A percentile compares a stretch with the other conserved stretches of the same genome.
These are phyloP conservation scores for Fermentozyma sake DNA, from an alignment of 1,139 yeast genomes.

Conservation along the genomic window DNA sequence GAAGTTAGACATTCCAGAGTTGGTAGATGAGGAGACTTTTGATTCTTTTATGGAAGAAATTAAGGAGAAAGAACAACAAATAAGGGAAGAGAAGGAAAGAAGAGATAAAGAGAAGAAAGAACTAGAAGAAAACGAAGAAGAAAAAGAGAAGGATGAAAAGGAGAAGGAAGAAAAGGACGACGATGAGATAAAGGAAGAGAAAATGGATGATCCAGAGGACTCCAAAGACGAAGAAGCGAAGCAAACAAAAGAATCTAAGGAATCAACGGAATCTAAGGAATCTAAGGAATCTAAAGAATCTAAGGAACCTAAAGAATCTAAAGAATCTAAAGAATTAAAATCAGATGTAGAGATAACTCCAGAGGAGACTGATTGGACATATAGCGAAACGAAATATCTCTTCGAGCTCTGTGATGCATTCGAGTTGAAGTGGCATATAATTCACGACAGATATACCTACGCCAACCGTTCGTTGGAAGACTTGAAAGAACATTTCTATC, in stretches of 20 bases:
- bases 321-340: constrained; percentile 5
- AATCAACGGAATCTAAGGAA: constrained; percentile 1
- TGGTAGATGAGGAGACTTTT: constrained; percentile 64
- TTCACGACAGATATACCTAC: constrained; percentile 67
- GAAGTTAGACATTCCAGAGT: constrained; percentile 62
- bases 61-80: constrained; percentile 24
- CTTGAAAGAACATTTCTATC: constrained; percentile 75
- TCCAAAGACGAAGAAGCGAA: constrained; percentile 3
- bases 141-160: constrained; percentile 6
- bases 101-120: constrained; percentile 20
- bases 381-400: constrained; percentile 70
- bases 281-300: constrained; percentile 1
- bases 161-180: constrained; percentile 5
- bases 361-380: constrained; percentile 51
- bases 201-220: constrained; percentile 3
- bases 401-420: constrained; percentile 68
- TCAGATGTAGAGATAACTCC: constrained; percentile 7
- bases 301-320: constrained; percentile 1
- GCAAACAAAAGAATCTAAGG: constrained; percentile 2
- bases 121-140: constrained; percentile 10
- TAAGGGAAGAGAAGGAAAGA: constrained; percentile 12
- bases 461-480: constrained; percentile 60
- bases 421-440: constrained; percentile 85
- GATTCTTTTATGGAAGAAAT: constrained; percentile 42
- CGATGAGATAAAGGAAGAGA: constrained; percentile 5